These are phyloP conservation scores for Boletus rubescentipes DNA, from an alignment of 768 basidiomycete species.

Conservation along the genomic window DNA sequence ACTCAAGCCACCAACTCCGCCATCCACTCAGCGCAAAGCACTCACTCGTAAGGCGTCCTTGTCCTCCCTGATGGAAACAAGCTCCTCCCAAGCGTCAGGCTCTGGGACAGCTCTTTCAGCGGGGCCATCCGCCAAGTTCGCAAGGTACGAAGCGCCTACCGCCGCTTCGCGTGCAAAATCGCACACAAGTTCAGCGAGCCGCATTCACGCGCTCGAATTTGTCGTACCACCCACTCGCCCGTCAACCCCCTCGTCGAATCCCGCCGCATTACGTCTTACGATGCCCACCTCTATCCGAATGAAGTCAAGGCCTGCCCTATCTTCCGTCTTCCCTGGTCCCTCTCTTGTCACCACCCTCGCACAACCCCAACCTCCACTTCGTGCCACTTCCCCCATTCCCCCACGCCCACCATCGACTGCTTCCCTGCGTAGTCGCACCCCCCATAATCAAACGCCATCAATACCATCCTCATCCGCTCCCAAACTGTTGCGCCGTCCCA, in stretches of 20 bases:
- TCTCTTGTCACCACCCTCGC: conserved; percentile 29
- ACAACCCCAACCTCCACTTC: conserved; percentile 38
- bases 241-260: conserved; percentile 76
- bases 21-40: conserved; percentile 53
- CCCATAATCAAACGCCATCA: conserved; percentile 27
- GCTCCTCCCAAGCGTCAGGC: conserved; percentile 54
- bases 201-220: conserved; percentile 58
- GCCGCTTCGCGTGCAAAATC: conserved; percentile 79
- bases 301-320: conserved; percentile 72
- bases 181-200: conserved; percentile 63
- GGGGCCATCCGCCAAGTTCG: conserved; percentile 38
- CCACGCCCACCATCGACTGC: conserved; percentile 58
- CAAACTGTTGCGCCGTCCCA: conserved; percentile 73
- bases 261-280: conserved; percentile 75
- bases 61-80: conserved; percentile 68
- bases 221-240: conserved; percentile 75
- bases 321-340: conserved; percentile 66
- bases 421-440: conserved; percentile 42
- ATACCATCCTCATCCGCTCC: conserved; percentile 49
- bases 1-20: conserved; percentile 72
- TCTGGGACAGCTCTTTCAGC: conserved; percentile 41
- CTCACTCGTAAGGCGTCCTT: conserved; percentile 77
- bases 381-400: conserved; percentile 59
- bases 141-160: conserved; percentile 75
- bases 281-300: conserved; percentile 82